These are phyloP conservation scores for Acacia melanoxylon DNA, from an alignment of 306 rosid species.

Conservation along the genomic window DNA sequence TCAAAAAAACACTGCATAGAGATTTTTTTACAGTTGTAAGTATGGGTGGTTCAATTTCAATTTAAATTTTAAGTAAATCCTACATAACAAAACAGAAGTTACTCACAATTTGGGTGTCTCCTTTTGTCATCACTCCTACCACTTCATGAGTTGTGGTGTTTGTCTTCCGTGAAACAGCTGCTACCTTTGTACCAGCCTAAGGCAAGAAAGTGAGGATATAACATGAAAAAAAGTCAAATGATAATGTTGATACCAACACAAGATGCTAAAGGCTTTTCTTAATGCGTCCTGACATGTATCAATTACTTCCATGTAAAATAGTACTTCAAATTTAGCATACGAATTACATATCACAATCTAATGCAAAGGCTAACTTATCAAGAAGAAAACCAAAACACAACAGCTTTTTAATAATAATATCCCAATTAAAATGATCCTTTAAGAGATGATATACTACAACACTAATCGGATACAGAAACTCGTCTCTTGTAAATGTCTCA, in stretches of 20 bases:
- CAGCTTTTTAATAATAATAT: background rate
- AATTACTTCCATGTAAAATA: background rate
- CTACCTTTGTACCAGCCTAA: slow-evolving; percentile 96
- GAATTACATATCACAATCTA: background rate
- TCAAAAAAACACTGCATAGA: slow-evolving; percentile 88
- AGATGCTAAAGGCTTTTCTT: slow-evolving; percentile 17
- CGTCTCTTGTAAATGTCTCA: background rate
- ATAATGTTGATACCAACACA: slow-evolving; percentile 3
- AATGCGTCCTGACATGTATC: background rate
- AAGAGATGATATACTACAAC: background rate
- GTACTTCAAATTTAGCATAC: background rate
- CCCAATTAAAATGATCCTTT: background rate
- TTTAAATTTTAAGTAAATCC: slow-evolving; percentile 7
- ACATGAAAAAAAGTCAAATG: background rate
- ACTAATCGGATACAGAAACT: background rate
- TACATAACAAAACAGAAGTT: slow-evolving; percentile 17
- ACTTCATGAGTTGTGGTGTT: slow-evolving; percentile 98
- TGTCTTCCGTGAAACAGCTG: slow-evolving; percentile 95
- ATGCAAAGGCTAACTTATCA: background rate
- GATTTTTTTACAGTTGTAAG: background rate
- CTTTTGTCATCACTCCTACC: slow-evolving; percentile 83
- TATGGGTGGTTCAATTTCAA: background rate
- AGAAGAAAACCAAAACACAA: background rate
- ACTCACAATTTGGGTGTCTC: slow-evolving; percentile 88
- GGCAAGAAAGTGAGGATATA: slow-evolving; percentile 22